A percentile compares a stretch with the other conserved stretches of the same genome.
phyloP scores from a whole-genome alignment of 805 yeast genomes.

The Saccharomycopsis sp. region DNA sequence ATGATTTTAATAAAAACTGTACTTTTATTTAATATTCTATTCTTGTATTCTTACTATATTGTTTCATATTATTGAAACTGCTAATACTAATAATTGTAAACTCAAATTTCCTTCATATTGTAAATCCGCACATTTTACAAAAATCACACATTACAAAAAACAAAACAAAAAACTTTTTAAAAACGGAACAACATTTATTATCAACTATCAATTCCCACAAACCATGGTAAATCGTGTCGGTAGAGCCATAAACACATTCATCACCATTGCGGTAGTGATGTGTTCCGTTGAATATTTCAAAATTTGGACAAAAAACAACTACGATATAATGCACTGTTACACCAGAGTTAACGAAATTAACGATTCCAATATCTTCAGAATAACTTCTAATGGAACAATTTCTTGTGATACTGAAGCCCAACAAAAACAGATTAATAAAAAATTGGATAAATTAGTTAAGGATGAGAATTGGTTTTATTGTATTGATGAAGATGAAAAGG shows the following conservation, averaged over 20 bases:
- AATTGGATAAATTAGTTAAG: constrained; percentile 7
- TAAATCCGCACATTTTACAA: no score
- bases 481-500: constrained; percentile 9
- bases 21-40: no score
- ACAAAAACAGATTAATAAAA: constrained; percentile 12
- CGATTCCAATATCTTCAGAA: constrained; percentile 5
- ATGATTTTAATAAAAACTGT: no score
- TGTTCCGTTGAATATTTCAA: constrained; percentile 18
- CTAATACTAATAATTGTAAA: no score
- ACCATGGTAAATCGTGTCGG: constrained; percentile 16
- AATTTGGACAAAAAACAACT: constrained; percentile 15
- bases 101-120: no score
- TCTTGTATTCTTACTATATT: no score
- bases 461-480: constrained; percentile 8
- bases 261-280: constrained; percentile 11
- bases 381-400: constrained; percentile 16
- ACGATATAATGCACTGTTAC: constrained; percentile 18
- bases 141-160: no score
- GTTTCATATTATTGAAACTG: no score
- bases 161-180: no score
- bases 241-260: constrained; percentile 9
- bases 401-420: constrained; percentile 18
- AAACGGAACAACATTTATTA: no score
- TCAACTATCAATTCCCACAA: no score
- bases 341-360: constrained; percentile 11